Percentiles rank a stretch among this genome's conserved stretches.
These are phyloP conservation scores for Gastrodia elata DNA, from an alignment of 106 monocot genomes.

Conservation along the genomic window DNA sequence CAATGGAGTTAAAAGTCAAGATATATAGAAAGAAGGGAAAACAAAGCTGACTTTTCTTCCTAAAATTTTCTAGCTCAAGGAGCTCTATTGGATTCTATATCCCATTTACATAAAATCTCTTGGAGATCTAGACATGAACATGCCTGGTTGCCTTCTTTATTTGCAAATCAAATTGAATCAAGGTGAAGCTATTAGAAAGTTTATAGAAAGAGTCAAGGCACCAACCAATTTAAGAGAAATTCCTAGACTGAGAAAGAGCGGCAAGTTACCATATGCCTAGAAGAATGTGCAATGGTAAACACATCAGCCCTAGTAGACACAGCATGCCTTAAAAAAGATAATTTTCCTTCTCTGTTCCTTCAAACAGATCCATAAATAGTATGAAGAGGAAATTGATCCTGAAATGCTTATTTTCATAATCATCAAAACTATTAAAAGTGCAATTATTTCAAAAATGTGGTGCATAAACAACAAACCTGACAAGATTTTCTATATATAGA, in stretches of 20 bases:
- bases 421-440: not conserved
- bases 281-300: constrained; percentile 80
- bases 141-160: constrained; percentile 59
- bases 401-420: constrained; percentile 11
- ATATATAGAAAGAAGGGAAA: no score
- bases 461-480: constrained; percentile 28
- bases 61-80: no score
- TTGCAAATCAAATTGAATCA: constrained; percentile 29
- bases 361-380: constrained; percentile 75
- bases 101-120: constrained; percentile 70
- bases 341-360: constrained; percentile 84
- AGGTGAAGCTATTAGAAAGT: constrained; percentile 21
- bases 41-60: no score
- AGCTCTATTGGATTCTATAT: no score
- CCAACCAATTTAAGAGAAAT: not conserved
- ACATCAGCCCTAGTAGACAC: constrained; percentile 50
- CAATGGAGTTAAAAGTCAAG: no score
- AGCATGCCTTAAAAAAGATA: constrained; percentile 87
- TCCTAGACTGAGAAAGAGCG: not conserved
- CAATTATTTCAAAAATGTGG: not conserved
- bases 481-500: constrained; percentile 69
- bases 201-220: constrained; percentile 2
- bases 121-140: constrained; percentile 87
- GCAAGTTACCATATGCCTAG: constrained; percentile 61
- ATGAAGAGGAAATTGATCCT: constrained; percentile 89